phyloP scores from a whole-genome alignment of 352 stramenopile species.

The Phytophthora pini region DNA sequence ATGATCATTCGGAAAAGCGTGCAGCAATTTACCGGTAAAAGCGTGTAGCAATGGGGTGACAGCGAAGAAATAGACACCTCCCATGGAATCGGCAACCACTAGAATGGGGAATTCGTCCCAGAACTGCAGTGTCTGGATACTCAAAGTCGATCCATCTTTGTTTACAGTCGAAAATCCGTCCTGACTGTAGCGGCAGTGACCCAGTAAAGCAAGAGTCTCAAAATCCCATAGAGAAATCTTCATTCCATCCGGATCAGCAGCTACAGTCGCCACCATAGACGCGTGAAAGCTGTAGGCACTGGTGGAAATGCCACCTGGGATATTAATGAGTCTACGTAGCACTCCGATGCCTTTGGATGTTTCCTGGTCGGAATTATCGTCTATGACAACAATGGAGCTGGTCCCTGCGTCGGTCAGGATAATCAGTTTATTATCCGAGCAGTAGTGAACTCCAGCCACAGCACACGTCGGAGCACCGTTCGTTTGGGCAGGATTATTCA shows the following conservation, averaged over 20 bases:
- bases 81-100: slow-evolving; percentile 52
- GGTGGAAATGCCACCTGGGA: slow-evolving; percentile 52
- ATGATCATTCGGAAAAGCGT: slow-evolving; percentile 66
- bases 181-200: slow-evolving; percentile 39
- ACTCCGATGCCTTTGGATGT: slow-evolving; percentile 52
- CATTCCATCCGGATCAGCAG: slow-evolving; percentile 31
- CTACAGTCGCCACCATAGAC: slow-evolving; percentile 70
- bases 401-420: slow-evolving; percentile 51
- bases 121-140: slow-evolving; percentile 63
- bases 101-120: slow-evolving; percentile 78
- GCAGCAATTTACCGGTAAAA: slow-evolving; percentile 55
- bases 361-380: slow-evolving; percentile 66
- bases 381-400: slow-evolving; percentile 67
- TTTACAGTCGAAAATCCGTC: slow-evolving; percentile 9
- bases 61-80: slow-evolving; percentile 66
- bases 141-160: slow-evolving; percentile 7
- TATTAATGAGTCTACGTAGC: slow-evolving; percentile 65
- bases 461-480: slow-evolving; percentile 40
- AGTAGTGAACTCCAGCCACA: slow-evolving; percentile 72
- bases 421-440: slow-evolving; percentile 78
- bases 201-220: slow-evolving; percentile 63
- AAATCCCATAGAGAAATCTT: slow-evolving; percentile 82
- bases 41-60: slow-evolving; percentile 49
- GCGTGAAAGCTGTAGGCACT: slow-evolving; percentile 76
- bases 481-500: slow-evolving; percentile 7